Evolutionary conservation across 805 yeast species (phyloP), one percentile per base, ranked within the genome.

Genomic region (Candida quercuum): DNA sequence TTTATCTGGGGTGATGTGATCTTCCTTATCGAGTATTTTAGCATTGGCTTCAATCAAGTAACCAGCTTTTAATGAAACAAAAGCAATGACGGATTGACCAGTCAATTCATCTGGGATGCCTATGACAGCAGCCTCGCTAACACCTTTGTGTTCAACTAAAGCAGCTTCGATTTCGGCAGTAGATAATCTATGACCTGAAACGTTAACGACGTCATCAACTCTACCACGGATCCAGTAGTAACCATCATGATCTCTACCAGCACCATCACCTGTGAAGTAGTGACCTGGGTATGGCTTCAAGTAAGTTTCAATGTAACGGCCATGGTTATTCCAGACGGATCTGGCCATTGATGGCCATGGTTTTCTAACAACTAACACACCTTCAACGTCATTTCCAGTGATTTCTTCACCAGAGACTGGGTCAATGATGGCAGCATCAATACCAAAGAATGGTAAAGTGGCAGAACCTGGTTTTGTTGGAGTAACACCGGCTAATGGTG

Each of bases 341-440:
- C 99, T 82, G 22, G 98, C 93, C 81, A 93, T 89, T n/a, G 97
- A 88, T 40, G 99, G 99, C 99, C 99, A 93, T 26, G 97, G 75
- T 34, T 78, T 71, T 57, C 79, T 81, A 56, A 93, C 78, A 24
- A 96, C 97, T 46, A 93, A 72, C 22, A 93, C 97, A 66, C 99
- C 99, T 64, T 88, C 98, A 40, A 87, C 96, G 54, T 88, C 94
- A 56, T 86, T 84, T 36, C 86, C 96, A 48, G 69, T 66, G 52
- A 89, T 67, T 58, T 86, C 96, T 52, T 78, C 72, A 51, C 98
- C 99, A 28, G 86, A 63, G 31, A 86, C 91, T 29, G 99, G 98
- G 60, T 93, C 98, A 57, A 93, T 82, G 59, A 93, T 84, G 47
- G 74, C 84, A 14, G 96, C 86, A 46, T 83, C 85, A 48, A 93